Evolutionary conservation across 352 stramenopile genomes (phyloP), one percentile per base, ranked within the genome.

Genomic region (Phytopythium ostracodes): DNA sequence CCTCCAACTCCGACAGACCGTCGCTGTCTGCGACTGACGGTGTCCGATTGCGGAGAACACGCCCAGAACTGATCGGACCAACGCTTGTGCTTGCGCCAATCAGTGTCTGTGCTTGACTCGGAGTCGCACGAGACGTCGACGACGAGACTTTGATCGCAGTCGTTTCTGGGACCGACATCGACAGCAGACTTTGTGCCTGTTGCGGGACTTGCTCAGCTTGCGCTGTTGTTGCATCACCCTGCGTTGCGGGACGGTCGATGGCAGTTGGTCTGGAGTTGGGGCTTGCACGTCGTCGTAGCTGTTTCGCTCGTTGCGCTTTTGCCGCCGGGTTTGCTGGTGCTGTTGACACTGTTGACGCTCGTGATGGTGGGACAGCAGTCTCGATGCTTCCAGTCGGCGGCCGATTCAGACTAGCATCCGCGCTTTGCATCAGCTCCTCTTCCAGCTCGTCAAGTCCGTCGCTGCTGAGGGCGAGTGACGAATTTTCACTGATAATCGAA

Each of bases 391-490:
- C 10, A 38, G 7, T 38, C 40, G 15, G 22, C 1, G 40, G 17
- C 7, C 4, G 7, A 31, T 18, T 18, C 44, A 8, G 44, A 22
- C 40, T 62, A 33, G 29, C 47, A 40, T 43, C 24, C 29, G 64
- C 49, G 62, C 51, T 70, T 40, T 70, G 68, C 38, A 68, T 60
- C 24, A 87, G 60, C 60, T 87, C 77, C n/a, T 60, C 59, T 63
- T 90, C 76, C 7, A 90, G 70, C 43, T 83, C 66, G 25, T 71
- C 71, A 10, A 87, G 65, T 7, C 66, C 72, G 35, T 75, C 68
- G 40, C 69, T 82, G 9, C 53, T 71, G 7, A 68, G 70, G 3
- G 73, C 75, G 31, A 65, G 52, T 12, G 74, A 72, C 47, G 62
- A 64, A 8, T 57, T 53, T 60, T 64, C 40, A 49, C 60, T 71